Conservation (phyloP, 371 early-diverging fungal species). For the Conidiobolus incongruus region DNA sequence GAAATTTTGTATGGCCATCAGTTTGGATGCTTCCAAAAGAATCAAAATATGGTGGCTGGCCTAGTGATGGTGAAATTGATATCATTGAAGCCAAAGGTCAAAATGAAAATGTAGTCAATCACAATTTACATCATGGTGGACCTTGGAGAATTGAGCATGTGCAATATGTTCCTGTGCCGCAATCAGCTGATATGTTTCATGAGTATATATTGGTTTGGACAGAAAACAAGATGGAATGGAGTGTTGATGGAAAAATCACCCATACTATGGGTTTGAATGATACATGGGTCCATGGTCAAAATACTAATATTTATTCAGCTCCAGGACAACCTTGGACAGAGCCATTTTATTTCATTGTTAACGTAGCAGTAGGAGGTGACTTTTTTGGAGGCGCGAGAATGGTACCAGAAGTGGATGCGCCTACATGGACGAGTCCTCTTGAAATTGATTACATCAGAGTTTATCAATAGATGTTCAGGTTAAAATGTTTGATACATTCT, state of each 20-base stretch:
- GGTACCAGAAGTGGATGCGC: no score
- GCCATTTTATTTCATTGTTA: conserved; percentile 33
- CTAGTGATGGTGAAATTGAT: conserved; percentile 27
- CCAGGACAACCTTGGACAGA: conserved; percentile 32
- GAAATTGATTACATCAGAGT: no score
- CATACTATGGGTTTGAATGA: conserved; percentile 24
- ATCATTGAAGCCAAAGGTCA: background rate
- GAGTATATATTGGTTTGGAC: conserved; percentile 33
- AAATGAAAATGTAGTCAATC: background rate
- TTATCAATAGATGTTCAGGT: no score
- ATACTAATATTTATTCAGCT: no score
- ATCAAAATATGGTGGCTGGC: conserved; percentile 41
- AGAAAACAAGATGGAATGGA: conserved; percentile 24
- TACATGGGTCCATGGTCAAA: conserved; percentile 20
- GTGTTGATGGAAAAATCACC: conserved; percentile 24
- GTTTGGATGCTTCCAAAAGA: conserved; percentile 45
- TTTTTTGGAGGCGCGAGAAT: no score
- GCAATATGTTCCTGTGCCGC: conserved; percentile 7
- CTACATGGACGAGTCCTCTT: no score
- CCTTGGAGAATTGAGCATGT: background rate
- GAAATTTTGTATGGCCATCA: conserved; percentile 42
- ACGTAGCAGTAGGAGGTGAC: conserved; percentile 47
- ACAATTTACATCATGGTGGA: conserved; percentile 1
- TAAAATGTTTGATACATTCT: no score
- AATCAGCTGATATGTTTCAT: conserved; percentile 17